phyloP scores from a whole-genome alignment of 2,329 filamentous ascomycete species.

The Beauveria bassiana region DNA sequence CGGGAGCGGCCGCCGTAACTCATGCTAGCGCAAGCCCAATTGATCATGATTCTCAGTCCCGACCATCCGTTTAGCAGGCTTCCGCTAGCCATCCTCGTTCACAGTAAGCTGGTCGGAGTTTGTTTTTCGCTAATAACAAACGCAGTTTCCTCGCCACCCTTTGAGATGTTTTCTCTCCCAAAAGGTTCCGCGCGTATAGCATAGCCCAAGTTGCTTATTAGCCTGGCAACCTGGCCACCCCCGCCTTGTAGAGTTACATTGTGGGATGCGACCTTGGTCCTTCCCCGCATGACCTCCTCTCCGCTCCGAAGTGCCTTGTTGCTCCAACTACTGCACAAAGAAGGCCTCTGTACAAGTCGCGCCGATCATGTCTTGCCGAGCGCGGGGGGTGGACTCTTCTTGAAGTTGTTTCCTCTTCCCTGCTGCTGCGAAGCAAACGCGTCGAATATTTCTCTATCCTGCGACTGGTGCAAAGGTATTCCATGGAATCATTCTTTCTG shows the following conservation, averaged over 20 bases:
- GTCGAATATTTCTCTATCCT: too few species aligned
- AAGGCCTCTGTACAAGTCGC: background rate
- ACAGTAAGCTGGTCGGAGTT: too few species aligned
- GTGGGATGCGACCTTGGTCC: background rate
- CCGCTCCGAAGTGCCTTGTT: background rate
- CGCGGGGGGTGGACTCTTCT: background rate
- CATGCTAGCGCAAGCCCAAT: background rate
- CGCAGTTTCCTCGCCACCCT: too few species aligned
- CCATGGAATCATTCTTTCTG: too few species aligned
- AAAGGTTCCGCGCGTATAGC: background rate
- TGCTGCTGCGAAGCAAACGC: background rate
- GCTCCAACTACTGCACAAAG: background rate
- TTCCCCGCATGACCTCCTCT: conserved; percentile 8
- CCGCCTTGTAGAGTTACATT: background rate
- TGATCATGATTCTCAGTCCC: background rate
- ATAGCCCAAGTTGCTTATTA: background rate
- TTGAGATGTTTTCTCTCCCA: too few species aligned
- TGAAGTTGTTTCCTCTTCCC: background rate
- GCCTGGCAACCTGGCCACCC: background rate
- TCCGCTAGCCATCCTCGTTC: background rate
- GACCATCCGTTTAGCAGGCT: background rate
- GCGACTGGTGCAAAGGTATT: too few species aligned
- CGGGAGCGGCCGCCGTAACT: background rate
- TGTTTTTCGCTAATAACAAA: too few species aligned
- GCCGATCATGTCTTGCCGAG: background rate